phyloP scores from a whole-genome alignment of 164 flowering plant species.

The Buxus sempervirens region DNA sequence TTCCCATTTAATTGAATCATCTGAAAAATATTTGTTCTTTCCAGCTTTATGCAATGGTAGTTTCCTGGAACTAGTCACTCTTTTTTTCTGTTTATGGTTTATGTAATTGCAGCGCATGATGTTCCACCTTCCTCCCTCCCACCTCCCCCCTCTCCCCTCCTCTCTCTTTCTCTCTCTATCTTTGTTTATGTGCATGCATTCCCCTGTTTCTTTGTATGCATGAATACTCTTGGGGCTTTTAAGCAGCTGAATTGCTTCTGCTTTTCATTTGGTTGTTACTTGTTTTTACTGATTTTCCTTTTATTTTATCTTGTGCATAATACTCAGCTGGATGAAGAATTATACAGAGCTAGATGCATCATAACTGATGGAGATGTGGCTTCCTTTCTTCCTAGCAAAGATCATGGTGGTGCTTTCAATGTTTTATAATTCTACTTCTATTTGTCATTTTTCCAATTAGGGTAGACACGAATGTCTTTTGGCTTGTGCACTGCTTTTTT shows the following conservation, averaged over 20 bases:
- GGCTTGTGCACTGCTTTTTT: not conserved
- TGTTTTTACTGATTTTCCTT: not conserved
- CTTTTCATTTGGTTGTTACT: not conserved
- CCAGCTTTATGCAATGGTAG: not conserved
- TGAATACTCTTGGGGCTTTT: not conserved
- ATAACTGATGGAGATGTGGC: slow-evolving; percentile 46
- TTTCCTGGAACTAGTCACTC: not conserved
- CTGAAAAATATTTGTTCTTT: not conserved
- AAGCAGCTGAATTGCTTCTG: not conserved
- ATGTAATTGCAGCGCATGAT: too few species aligned
- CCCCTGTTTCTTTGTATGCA: not conserved
- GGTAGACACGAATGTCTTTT: too few species aligned
- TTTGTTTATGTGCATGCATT: not conserved
- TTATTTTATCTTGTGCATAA: not conserved
- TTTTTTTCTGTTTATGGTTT: not conserved
- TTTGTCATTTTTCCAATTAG: not conserved
- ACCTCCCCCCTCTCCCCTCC: too few species aligned
- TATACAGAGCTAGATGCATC: slow-evolving; percentile 32
- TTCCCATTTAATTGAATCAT: not conserved
- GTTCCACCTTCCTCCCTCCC: too few species aligned
- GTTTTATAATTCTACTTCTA: not conserved
- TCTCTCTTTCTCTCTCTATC: too few species aligned
- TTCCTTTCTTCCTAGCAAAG: slow-evolving; percentile 42
- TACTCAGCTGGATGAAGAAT: slow-evolving; percentile 41
- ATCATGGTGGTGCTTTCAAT: slow-evolving; percentile 38